phyloP scores from a whole-genome alignment of 495 filamentous ascomycete species.

The Oleoguttula mirabilis region DNA sequence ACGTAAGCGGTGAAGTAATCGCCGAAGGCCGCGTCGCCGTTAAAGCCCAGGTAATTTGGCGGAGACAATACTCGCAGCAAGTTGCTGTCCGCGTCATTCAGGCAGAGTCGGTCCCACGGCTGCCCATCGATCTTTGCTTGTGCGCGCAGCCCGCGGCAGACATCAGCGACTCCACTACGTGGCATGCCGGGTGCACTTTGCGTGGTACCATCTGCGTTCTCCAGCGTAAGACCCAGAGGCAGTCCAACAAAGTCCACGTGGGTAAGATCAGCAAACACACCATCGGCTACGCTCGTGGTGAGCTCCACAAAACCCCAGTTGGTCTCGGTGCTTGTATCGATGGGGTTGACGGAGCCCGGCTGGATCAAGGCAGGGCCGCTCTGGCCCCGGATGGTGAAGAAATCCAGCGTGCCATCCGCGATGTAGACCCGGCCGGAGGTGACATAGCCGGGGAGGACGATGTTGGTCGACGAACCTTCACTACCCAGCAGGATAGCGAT shows the following conservation, averaged over 20 bases:
- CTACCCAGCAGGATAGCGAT: conserved; percentile 17
- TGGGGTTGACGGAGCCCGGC: conserved; percentile 31
- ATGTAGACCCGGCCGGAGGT: not conserved
- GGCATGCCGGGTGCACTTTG: conserved; percentile 26
- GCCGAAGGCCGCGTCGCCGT: conserved; percentile 20
- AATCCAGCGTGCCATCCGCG: conserved; percentile 24
- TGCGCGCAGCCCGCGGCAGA: conserved; percentile 29
- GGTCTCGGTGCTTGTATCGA: conserved; percentile 29
- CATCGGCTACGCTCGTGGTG: conserved; percentile 23
- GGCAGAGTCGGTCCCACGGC: conserved; percentile 32
- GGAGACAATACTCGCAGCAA: conserved; percentile 31
- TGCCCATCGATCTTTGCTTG: conserved; percentile 28
- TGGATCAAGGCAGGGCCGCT: conserved; percentile 29
- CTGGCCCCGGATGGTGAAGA: conserved; percentile 25
- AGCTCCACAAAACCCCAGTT: conserved; percentile 39
- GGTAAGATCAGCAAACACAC: conserved; percentile 33
- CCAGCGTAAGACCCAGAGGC: conserved; percentile 30
- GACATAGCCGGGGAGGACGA: not conserved
- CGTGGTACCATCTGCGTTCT: conserved; percentile 20
- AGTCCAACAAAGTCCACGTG: conserved; percentile 39
- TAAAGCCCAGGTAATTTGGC: not conserved
- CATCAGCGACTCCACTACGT: conserved; percentile 20
- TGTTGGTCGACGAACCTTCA: not conserved
- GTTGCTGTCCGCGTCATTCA: conserved; percentile 21
- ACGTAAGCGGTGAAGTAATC: conserved; percentile 34